Percentiles rank a stretch among this genome's conserved stretches.
Conservation (phyloP, 257 asterid genomes). For the Nicotiana benthamiana region DNA sequence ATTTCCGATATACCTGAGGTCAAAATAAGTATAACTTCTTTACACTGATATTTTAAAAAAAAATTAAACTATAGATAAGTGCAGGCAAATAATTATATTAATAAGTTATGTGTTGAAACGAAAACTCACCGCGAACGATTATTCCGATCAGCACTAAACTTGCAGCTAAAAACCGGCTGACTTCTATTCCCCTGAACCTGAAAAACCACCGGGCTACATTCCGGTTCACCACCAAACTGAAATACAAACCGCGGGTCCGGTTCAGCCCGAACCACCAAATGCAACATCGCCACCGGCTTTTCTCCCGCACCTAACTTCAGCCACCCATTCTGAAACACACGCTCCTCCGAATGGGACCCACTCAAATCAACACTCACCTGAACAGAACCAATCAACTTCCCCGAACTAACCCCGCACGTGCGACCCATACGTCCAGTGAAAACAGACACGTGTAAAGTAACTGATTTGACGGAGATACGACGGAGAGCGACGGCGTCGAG, state of each 20-base stretch:
- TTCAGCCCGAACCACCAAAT: conserved; percentile 57
- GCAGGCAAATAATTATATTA: too few relatives aligned
- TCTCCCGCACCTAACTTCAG: conserved; percentile 42
- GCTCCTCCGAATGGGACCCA: conserved; percentile 34
- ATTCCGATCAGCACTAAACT: conserved; percentile 72
- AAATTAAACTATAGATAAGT: too few relatives aligned
- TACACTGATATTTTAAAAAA: too few relatives aligned
- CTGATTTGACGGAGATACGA: conserved; percentile 33
- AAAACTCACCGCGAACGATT: conserved; percentile 80
- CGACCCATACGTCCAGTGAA: conserved; percentile 66
- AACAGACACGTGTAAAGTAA: conserved; percentile 44
- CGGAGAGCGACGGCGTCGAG: conserved; percentile 72
- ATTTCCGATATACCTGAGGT: too few relatives aligned
- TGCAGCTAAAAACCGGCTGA: conserved; percentile 95
- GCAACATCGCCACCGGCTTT: conserved; percentile 42
- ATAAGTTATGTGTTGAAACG: too few relatives aligned
- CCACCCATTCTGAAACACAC: conserved; percentile 66
- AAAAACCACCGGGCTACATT: conserved; percentile 81
- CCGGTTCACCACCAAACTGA: conserved; percentile 91
- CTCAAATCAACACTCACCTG: conserved; percentile 26
- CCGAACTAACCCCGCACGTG: conserved; percentile 55
- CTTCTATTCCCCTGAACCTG: conserved; percentile 75
- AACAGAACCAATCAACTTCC: conserved; percentile 54
- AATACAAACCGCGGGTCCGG: conserved; percentile 86
- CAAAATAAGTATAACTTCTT: too few relatives aligned